These are phyloP conservation scores for Elsinoe fawcettii DNA, from an alignment of 2,329 filamentous ascomycete genomes.

Conservation along the genomic window DNA sequence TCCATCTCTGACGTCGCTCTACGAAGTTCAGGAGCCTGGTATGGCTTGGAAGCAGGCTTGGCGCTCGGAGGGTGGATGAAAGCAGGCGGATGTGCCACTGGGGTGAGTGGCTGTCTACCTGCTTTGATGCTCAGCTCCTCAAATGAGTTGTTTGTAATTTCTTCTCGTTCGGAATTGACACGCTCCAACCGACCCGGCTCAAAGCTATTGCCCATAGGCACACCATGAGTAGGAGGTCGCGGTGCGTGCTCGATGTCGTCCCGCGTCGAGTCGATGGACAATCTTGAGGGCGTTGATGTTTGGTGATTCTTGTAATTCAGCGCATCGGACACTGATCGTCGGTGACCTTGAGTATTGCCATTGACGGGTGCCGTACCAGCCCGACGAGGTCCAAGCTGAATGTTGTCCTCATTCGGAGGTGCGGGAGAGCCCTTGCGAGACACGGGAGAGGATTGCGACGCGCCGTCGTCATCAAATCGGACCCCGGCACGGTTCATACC, in stretches of 20 bases:
- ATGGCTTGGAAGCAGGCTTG: constrained; percentile 60
- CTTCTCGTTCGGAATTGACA: constrained; percentile 52
- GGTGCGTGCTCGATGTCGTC: constrained; percentile 31
- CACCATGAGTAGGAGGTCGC: constrained; percentile 36
- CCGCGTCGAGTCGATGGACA: constrained; percentile 31
- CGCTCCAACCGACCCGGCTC: constrained; percentile 43
- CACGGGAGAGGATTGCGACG: constrained; percentile 37
- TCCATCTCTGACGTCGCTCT: constrained; percentile 80
- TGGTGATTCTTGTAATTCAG: constrained; percentile 38
- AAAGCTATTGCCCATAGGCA: constrained; percentile 19
- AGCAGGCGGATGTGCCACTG: constrained; percentile 68
- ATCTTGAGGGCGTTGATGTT: constrained; percentile 33
- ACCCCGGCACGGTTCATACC: constrained; percentile 31
- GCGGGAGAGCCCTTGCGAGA: constrained; percentile 39
- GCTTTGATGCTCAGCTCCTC: constrained; percentile 41
- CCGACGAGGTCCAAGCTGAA: constrained; percentile 29
- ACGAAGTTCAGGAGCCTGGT: constrained; percentile 68
- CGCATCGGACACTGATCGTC: constrained; percentile 42
- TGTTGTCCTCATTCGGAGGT: constrained; percentile 23
- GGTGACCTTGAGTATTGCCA: constrained; percentile 31
- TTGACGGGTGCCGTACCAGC: constrained; percentile 38
- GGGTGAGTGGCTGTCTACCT: constrained; percentile 52
- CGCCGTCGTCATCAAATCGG: constrained; percentile 38
- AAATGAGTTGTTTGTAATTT: constrained; percentile 34
- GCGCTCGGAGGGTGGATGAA: constrained; percentile 70